Base-by-base conservation (phyloP, 2,329 filamentous ascomycete genomes). In the Gremmenia infestans region DNA sequence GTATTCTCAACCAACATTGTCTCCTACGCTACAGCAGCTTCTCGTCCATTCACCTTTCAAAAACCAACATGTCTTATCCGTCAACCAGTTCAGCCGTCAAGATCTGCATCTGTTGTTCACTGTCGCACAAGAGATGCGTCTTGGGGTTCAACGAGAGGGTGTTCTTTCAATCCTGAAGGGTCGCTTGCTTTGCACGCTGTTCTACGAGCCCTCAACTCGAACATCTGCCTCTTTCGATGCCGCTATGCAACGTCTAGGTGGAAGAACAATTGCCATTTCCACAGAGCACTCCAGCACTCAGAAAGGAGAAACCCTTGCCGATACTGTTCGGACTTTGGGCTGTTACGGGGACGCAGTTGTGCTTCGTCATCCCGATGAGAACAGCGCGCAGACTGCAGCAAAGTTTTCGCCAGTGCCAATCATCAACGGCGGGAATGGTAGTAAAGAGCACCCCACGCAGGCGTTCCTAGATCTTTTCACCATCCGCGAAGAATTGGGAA, bases 381-480 rank as follows among this genome's bases (percentile, higher is more conserved):
- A 79, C 62, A 91, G 88, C 59, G 89, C 91, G 25, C 85, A 91
- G 51, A 82, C 88, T 50, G 94, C 93, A 1, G 86, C 88, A 67
- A 93, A 92, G 71, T 96, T 87, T 76, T 91, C 90, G 45, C 85
- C 87, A 15, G 90, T 97, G 0, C 94, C 94, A 1, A 86, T 99
- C 68, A 93, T 99, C 79, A 99, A 99, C 71, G 94, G 91, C 62
- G 94, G 94, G 50, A 99, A 99, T 71, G 94, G 94, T 61, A 91
- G 88, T 74, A 86, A 90, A 67, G 94, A 99, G 77, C 94, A 99
- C 75, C 94, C 94, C 0, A 99, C 94, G 0, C 94, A 99, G 75
- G 94, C 94, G 0, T 94, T 99, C 81, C 79, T 99, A 22, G 94
- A 99, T 69, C 86, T 99, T 56, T 99, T 97, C 79, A 97, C 94